These are phyloP conservation scores for Leucogyrophana mollusca DNA, from an alignment of 768 basidiomycete genomes.

Conservation along the genomic window DNA sequence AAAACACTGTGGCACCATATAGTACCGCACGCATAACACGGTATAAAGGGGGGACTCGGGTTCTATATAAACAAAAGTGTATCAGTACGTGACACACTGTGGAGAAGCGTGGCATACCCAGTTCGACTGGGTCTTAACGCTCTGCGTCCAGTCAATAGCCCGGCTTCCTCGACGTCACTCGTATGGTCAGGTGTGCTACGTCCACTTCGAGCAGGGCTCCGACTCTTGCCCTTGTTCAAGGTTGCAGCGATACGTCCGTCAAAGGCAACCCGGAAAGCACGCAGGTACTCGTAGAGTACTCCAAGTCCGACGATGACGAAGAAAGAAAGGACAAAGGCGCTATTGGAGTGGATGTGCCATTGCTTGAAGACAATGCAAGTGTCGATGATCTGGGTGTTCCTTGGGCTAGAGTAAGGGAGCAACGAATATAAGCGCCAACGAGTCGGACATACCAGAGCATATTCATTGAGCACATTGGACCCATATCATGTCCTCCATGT, in stretches of 20 bases:
- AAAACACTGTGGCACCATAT: slow-evolving; percentile 74
- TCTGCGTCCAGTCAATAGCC: slow-evolving; percentile 48
- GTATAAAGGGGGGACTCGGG: slow-evolving; percentile 45
- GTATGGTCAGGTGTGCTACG: slow-evolving; percentile 39
- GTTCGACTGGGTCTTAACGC: slow-evolving; percentile 31
- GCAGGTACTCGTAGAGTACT: slow-evolving; percentile 79
- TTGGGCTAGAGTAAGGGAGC: slow-evolving; percentile 16
- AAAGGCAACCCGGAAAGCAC: slow-evolving; percentile 56
- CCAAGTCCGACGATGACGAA: slow-evolving; percentile 64
- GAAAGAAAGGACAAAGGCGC: slow-evolving; percentile 64
- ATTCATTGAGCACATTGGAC: slow-evolving; percentile 63
- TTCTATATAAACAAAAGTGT: slow-evolving; percentile 30
- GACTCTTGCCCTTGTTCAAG: slow-evolving; percentile 47
- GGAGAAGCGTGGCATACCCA: slow-evolving; percentile 40
- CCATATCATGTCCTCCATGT: slow-evolving; percentile 47
- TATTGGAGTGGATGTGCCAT: slow-evolving; percentile 68
- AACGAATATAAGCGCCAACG: background rate
- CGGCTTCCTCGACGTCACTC: slow-evolving; percentile 45
- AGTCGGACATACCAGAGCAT: slow-evolving; percentile 67
- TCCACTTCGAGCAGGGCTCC: slow-evolving; percentile 35
- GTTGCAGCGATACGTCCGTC: slow-evolving; percentile 57
- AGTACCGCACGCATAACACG: slow-evolving; percentile 62
- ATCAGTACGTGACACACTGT: background rate
- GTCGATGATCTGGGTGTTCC: slow-evolving; percentile 77
- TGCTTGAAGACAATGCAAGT: slow-evolving; percentile 79